Evolutionary conservation across 2,329 filamentous ascomycete species (phyloP), one percentile per base, ranked within the genome.

Genomic region (Fusarium sacchari): DNA sequence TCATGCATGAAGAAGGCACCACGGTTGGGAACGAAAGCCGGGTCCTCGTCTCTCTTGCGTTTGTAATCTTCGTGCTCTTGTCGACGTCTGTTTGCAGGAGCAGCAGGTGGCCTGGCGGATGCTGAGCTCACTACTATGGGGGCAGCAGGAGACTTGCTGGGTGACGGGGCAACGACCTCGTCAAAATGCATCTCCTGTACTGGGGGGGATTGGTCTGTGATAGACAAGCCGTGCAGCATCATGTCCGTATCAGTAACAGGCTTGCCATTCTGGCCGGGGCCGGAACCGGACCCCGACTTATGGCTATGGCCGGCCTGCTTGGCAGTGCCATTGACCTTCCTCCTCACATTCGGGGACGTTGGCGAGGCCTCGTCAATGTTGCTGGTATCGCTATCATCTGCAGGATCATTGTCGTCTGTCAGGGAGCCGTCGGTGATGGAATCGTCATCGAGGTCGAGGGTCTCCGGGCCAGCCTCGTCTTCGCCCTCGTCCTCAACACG

Each of bases 1-100:
- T 98, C 96, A 82, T 98, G 96, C 90, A 98, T 95, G 85, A 98
- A 98, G 86, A 98, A 98, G 71, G 94, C 92, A 67, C 96, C 96
- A 74, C 96, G 88, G 79, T 97, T 98, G 60, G 96, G 96, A 62
- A 98, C 96, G 83, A 97, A 97, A 17, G 95, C 91, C 40, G 96
- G 96, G 81, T 97, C 94, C 77, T 94, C 91, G 80, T 97, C 94
- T 76, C 94, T 90, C 82, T 94, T 94, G 84, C 93, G 94, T 83
- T 92, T 91, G 84, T 97, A 97, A 79, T 97, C 94, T 73, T 97
- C 95, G 78, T 97, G 94, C 79, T 98, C 95, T 76, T 93, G 91
- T 73, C 93, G 91, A 81, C 93, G 91, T 74, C 90, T 88, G 72
- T 96, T 93, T 60, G 89, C 88, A 66, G 89, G 84, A 39, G 88